Evolutionary conservation across 1,139 yeast genomes (phyloP).

Genomic region (Wickerhamomyces sp.): DNA sequence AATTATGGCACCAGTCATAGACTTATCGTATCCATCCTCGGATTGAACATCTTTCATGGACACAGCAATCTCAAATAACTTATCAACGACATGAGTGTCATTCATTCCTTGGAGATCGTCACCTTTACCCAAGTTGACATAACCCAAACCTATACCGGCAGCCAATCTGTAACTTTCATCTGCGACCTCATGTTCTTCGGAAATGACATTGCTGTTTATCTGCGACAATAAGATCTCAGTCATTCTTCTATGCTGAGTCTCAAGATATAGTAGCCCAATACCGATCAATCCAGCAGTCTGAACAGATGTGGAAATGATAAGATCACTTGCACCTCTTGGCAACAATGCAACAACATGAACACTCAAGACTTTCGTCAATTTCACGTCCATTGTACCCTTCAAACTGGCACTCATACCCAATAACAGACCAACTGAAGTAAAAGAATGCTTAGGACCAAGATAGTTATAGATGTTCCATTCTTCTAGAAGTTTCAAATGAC

Average conservation of each 20-base stretch:
- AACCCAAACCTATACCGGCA: slow-evolving; percentile 85
- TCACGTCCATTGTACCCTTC: slow-evolving; percentile 78
- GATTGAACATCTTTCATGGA: slow-evolving; percentile 68
- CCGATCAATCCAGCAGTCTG: slow-evolving; percentile 93
- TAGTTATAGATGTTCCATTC: slow-evolving; percentile 98
- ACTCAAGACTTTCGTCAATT: slow-evolving; percentile 82
- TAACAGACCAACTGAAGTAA: slow-evolving; percentile 80
- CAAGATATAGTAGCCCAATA: slow-evolving; percentile 76
- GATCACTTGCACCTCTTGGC: slow-evolving; percentile 87
- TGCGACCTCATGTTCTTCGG: slow-evolving; percentile 47
- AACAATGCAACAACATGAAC: slow-evolving; percentile 90
- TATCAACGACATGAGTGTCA: slow-evolving; percentile 69
- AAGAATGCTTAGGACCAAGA: slow-evolving; percentile 82
- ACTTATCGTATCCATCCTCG: slow-evolving; percentile 58
- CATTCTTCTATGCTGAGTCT: slow-evolving; percentile 82
- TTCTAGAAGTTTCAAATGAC: slow-evolving; percentile 76
- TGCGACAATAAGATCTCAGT: slow-evolving; percentile 74
- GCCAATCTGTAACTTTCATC: slow-evolving; percentile 83
- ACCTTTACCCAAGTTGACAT: slow-evolving; percentile 81
- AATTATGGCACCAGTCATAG: slow-evolving; percentile 75
- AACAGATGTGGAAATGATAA: slow-evolving; percentile 76
- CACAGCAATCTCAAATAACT: slow-evolving; percentile 53
- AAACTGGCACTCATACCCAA: slow-evolving; percentile 93
- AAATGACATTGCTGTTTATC: slow-evolving; percentile 49
- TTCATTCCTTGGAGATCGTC: slow-evolving; percentile 53